Evolutionary conservation across 805 yeast species (phyloP), one percentile per base, ranked within the genome.

Genomic region (Nakazawaea sp.): DNA sequence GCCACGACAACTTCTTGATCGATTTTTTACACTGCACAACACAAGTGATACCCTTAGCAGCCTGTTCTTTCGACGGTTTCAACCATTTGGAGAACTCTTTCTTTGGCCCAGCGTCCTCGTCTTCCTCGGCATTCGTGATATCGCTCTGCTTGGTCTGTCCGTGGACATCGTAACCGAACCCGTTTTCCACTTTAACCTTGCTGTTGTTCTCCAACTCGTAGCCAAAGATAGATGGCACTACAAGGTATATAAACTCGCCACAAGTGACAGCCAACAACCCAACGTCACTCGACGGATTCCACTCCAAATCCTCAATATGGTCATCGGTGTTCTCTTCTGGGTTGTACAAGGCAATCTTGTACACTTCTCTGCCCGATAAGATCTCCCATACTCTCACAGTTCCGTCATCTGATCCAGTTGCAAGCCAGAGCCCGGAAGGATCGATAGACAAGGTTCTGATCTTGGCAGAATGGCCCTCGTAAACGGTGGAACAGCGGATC

Each of bases 371-470:
- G 32, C 98, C 98, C 4, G 97, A 86, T 42, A 88, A 64, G 15
- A 88, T 80, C 64, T 92, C 98, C 97, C 98, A 92, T n/a, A 92
- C 72, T 49, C 96, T 74, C 5, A 92, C 89, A 13, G 89, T 74
- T 38, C 97, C 97, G 56, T 92, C 98, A 56, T 92, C 97, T 13
- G 95, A 84, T 41, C 97, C 98, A 3, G 98, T 92, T 16, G 98
- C 98, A 40, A 92, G 66, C 92, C 96, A 92, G 49, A 82, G 68
- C 4, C 98, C 98, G 23, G 78, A 68, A 35, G 96, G 95, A 55
- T 90, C 95, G 33, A 90, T 72, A 7, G 89, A 75, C 20, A 92
- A 53, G 2, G 90, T 70, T 58, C 98, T 79, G 34, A 92, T 79
- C 51, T 80, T 80, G 30, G 81, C 95, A 30, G 64, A 62, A 56